Evolutionary conservation across 148 eudicot species (phyloP), one percentile per base, ranked within the genome.

Genomic region (Rhododendron henanense): DNA sequence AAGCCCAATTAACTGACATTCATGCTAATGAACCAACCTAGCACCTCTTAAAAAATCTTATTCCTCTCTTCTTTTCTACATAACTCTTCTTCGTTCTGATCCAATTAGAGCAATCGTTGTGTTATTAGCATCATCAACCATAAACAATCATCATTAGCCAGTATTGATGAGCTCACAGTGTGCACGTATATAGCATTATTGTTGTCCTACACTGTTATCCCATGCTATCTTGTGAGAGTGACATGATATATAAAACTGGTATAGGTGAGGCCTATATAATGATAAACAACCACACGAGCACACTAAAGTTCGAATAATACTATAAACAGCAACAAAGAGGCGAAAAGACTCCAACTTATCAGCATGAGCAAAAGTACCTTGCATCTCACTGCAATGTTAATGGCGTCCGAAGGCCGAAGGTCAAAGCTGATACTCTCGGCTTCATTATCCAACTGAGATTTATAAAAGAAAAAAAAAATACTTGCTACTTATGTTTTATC

Each of bases 371-470:
- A 39, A 81, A 25, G 77, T 90, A 97, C 99, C 98, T 95, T 91
- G 98, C 99, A 94, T 91, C 98, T 93, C n/a, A 97, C 96, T 73
- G 99, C 99, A 89, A 97, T 97, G 83, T 95, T 97, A 69, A 97
- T 97, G 84, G 99, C 98, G 87, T 97, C 99, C 37, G 99, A 95
- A 63, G 99, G 99, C 77, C 98, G 92, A 84, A 97, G 93, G 86
- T 97, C 99, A 89, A 97, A 93, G 88, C 94, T 93, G 81, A 97
- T 84, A 81, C 93, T 89, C 59, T 93, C 96, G 35, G 86, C 88
- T 90, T 95, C 94, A 83, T 94, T 89, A 78, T 84, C 96, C 87
- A 91, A 88, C 99, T 97, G 88, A 69, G 85, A 84, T 74, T 75
- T 87, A 31, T 0, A 31, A 31, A 31, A 31, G 31, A 31, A 11